Evolutionary conservation across 2,329 filamentous ascomycete species (phyloP).

Genomic region (Talaromyces sp.): DNA sequence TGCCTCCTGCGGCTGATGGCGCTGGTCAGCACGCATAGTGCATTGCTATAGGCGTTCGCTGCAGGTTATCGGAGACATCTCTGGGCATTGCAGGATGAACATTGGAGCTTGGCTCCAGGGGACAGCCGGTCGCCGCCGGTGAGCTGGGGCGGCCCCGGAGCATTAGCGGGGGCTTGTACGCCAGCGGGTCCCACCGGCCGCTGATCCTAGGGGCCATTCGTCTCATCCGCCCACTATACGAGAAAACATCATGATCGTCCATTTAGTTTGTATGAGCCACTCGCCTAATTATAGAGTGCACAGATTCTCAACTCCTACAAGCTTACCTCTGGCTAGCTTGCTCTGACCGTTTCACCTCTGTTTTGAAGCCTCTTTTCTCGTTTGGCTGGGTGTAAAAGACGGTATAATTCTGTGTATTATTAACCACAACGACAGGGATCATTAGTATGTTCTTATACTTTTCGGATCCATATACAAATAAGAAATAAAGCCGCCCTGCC

Average conservation of each 20-base stretch:
- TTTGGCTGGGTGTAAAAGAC: background rate
- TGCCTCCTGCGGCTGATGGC: background rate
- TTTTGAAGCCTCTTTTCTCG: background rate
- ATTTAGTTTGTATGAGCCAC: too few relatives aligned
- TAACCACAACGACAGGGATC: too few relatives aligned
- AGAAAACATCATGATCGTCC: background rate
- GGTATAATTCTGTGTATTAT: too few relatives aligned
- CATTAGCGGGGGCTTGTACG: too few relatives aligned
- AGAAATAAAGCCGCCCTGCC: background rate
- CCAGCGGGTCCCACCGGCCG: background rate
- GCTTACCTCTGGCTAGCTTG: background rate
- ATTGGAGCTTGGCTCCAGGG: background rate
- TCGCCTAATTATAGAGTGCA: too few relatives aligned
- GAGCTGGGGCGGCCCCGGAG: too few relatives aligned
- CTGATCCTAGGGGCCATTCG: background rate
- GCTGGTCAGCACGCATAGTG: background rate
- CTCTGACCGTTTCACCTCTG: background rate
- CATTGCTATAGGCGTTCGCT: background rate
- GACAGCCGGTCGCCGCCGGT: background rate
- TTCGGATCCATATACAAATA: background rate
- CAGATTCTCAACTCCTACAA: background rate
- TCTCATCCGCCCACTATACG: background rate
- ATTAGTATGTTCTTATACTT: too few relatives aligned
- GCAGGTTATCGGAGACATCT: background rate
- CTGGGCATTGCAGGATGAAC: background rate